Conservation (phyloP, 768 basidiomycete genomes). For the Suillus tomentosus region DNA sequence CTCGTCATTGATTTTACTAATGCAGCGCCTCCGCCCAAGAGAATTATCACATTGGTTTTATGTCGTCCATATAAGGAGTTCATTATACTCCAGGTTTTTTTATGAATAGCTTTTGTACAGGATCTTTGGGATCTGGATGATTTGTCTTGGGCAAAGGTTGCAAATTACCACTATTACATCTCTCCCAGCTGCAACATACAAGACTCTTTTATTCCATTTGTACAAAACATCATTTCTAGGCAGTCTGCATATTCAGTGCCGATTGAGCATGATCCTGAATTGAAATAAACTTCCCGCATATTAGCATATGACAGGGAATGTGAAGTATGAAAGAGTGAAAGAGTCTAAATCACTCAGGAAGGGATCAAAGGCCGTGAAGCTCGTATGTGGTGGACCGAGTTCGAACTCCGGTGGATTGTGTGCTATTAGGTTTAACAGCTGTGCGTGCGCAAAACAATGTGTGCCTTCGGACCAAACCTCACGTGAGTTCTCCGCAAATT, state of each 20-base stretch:
- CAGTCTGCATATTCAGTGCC: neutral
- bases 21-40: no score
- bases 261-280: neutral
- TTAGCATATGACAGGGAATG: no score
- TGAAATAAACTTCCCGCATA: neutral
- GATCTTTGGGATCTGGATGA: neutral
- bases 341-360: conserved; percentile 1
- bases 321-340: neutral
- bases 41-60: no score
- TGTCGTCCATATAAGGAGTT: no score
- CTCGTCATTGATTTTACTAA: no score
- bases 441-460: neutral
- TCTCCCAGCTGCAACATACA: no score
- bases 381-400: neutral
- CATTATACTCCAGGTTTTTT: no score
- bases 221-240: neutral
- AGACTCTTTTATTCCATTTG: neutral
- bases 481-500: neutral
- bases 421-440: neutral
- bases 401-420: neutral
- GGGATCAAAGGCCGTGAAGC: neutral
- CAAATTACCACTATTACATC: neutral
- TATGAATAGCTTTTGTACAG: no score
- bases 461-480: neutral
- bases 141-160: neutral